phyloP scores from a whole-genome alignment of 2,329 filamentous ascomycete genomes.

The Fusarium praegraminearum region DNA sequence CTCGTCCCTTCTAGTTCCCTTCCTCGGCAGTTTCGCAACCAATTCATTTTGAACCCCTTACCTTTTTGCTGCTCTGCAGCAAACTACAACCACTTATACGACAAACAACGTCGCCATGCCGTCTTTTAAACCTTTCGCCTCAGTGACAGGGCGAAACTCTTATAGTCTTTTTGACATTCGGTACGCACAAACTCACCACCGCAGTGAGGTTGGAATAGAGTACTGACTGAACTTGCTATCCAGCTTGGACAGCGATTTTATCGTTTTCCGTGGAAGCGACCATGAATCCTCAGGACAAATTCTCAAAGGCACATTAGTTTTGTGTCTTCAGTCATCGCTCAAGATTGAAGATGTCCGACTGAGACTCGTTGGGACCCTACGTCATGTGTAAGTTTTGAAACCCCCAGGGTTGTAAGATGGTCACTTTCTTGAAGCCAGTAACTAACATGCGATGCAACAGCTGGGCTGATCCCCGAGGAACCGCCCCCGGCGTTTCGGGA shows the following conservation, averaged over 20 bases:
- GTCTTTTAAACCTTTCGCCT: constrained; percentile 67
- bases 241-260: constrained; percentile 82
- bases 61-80: constrained; percentile 31
- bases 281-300: constrained; percentile 81
- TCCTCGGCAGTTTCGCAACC: constrained; percentile 40
- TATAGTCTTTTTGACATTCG: constrained; percentile 70
- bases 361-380: constrained; percentile 76
- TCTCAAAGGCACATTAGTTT: constrained; percentile 78
- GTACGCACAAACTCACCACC: constrained; percentile 53
- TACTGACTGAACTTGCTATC: constrained; percentile 15
- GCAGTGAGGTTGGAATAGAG: neutral
- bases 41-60: constrained; percentile 8
- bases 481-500: constrained; percentile 68
- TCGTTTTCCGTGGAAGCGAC: constrained; percentile 80
- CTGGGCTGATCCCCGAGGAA: constrained; percentile 65
- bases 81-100: constrained; percentile 22
- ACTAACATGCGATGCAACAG: constrained; percentile 49
- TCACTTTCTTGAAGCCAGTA: neutral
- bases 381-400: constrained; percentile 67
- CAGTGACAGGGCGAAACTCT: constrained; percentile 63
- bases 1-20: constrained; percentile 33
- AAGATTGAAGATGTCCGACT: constrained; percentile 80
- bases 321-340: constrained; percentile 77
- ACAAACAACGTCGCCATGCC: constrained; percentile 58
- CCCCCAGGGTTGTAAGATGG: neutral